These are phyloP conservation scores for Backusella liffmaniae DNA, from an alignment of 192 early-diverging fungal genomes.

Conservation along the genomic window DNA sequence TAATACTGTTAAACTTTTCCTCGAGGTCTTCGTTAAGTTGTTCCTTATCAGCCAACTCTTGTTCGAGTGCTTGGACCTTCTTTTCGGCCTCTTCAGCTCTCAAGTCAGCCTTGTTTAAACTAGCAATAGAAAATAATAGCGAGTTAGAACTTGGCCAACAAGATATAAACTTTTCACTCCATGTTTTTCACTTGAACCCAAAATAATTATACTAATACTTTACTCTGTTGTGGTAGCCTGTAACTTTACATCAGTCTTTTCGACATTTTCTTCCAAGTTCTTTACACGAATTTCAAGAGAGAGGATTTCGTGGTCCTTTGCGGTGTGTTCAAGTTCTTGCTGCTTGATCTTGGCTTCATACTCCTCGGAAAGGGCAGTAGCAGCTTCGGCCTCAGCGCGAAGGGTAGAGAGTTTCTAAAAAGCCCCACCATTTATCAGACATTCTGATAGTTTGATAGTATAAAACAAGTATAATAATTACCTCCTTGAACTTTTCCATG, in stretches of 20 bases:
- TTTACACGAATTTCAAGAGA: constrained; percentile 65
- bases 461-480: constrained; percentile 29
- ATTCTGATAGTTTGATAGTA: background rate
- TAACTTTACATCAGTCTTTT: constrained; percentile 49
- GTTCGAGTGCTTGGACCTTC: constrained; percentile 75
- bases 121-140: constrained; percentile 8
- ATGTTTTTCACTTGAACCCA: background rate
- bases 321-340: constrained; percentile 53
- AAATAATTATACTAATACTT: constrained; percentile 24
- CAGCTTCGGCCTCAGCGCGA: constrained; percentile 67
- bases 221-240: constrained; percentile 61
- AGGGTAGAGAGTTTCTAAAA: constrained; percentile 61
- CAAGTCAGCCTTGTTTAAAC: constrained; percentile 63
- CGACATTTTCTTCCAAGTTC: constrained; percentile 37
- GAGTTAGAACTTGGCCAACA: background rate
- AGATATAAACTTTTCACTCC: constrained; percentile 27
- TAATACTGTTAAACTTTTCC: constrained; percentile 63
- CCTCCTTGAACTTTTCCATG: constrained; percentile 67
- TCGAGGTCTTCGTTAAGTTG: constrained; percentile 69
- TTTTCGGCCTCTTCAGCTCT: constrained; percentile 85
- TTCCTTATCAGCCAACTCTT: constrained; percentile 73
- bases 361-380: constrained; percentile 58
- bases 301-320: constrained; percentile 72
- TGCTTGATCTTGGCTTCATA: constrained; percentile 64
- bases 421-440: background rate